Base-by-base conservation (phyloP, 2,329 filamentous ascomycete genomes). In the Talaromyces sp. region DNA sequence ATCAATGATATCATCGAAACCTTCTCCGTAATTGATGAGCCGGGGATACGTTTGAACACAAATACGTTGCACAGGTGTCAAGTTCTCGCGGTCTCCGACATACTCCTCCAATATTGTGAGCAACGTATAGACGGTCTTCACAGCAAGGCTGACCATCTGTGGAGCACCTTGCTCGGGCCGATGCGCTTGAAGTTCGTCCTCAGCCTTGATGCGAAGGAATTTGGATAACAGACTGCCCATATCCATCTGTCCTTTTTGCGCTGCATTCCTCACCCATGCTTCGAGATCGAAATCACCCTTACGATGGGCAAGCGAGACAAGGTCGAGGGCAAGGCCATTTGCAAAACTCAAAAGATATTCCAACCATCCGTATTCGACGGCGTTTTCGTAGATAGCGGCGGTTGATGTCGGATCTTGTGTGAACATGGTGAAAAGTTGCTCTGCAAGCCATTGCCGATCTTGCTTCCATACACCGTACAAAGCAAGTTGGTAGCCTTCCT, bases 21-120 rank as follows among this genome's bases (percentile, higher is more conserved):
- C 93, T 78, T 96, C 92, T 1, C 93, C 93, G 71, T 97, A 98
- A 73, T 99, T 99, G 82, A 99, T 97, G 34, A 99, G 82, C 51
- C 95, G 87, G 7, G 95, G 96, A 72, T 98, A 99, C 1, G 91
- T 90, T 65, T 93, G 93, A 68, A 99, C 93, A 76, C 93, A 97
- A 62, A 89, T 87, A 36, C 94, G 87, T 78, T 97, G 93, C 31
- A 97, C 86, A 15, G 88, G 81, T 59, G 95, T 92, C 27, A 97
- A 83, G 62, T 94, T 89, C 60, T 90, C 84, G 61, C 87, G 86
- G 63, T 83, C 81, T 34, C 78, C 77, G 17, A 82, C 76, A 69
- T 82, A 89, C 67, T 91, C 89, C 68, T 92, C 89, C 36, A 97
- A 83, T 53, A 96, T 91, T 70, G 90, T 86, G 15, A 98, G 83